Conservation (phyloP, 1,284 basidiomycete species). For the Boletellus sp. region DNA sequence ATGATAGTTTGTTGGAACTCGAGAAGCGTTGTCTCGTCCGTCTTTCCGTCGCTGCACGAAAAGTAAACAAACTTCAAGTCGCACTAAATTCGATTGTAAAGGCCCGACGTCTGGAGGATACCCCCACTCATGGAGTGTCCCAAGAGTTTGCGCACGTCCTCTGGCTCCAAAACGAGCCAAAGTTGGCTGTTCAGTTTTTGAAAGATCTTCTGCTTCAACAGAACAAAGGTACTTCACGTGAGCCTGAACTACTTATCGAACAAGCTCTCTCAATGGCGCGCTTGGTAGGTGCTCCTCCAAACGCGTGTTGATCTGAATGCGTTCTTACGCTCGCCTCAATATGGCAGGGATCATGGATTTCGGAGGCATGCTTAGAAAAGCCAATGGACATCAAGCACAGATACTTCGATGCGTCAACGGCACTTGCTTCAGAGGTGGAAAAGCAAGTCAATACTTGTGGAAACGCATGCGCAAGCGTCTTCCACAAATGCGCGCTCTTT, state of each 20-base stretch:
- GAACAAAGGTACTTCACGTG: constrained; percentile 10
- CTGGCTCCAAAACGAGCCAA: constrained; percentile 85
- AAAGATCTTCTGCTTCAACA: constrained; percentile 42
- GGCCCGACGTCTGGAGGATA: constrained; percentile 61
- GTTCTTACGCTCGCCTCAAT: constrained; percentile 1
- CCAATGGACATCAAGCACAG: constrained; percentile 68
- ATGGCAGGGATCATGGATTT: constrained; percentile 81
- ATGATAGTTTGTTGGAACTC: constrained; percentile 50
- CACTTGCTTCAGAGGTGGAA: constrained; percentile 35
- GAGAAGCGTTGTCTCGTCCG: constrained; percentile 73
- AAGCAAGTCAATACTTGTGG: constrained; percentile 14
- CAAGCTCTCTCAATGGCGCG: constrained; percentile 54
- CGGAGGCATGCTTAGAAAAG: constrained; percentile 81
- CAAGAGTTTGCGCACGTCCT: constrained; percentile 88
- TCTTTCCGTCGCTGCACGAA: constrained; percentile 73
- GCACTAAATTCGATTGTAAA: constrained; percentile 83
- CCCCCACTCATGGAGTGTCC: constrained; percentile 52
- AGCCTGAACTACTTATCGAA: constrained; percentile 22
- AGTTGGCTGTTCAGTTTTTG: constrained; percentile 77
- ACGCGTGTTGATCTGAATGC: neutral
- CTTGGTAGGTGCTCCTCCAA: constrained; percentile 45
- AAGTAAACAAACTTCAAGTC: constrained; percentile 69
- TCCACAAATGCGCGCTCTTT: constrained; percentile 83
- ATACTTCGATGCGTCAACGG: constrained; percentile 68
- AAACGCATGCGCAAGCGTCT: constrained; percentile 59